Evolutionary conservation across 1,284 basidiomycete species (phyloP).

Genomic region (Neonothopanus nambi): DNA sequence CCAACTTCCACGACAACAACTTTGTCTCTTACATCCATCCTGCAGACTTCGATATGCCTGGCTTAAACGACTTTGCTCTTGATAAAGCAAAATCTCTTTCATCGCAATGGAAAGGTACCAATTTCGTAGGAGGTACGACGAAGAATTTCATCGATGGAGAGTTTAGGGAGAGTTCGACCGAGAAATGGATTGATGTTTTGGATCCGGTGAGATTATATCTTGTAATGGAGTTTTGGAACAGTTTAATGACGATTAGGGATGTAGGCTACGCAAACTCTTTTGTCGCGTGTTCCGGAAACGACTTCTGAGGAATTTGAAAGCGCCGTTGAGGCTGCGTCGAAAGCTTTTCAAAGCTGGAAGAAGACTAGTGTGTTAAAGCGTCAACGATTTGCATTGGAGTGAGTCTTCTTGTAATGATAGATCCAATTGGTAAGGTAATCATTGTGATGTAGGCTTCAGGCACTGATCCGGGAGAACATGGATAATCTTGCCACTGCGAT

Average conservation of each 20-base stretch:
- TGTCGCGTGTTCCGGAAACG: slow-evolving; percentile 7
- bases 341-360: slow-evolving; percentile 8
- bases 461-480: slow-evolving; percentile 8
- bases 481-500: slow-evolving; percentile 10
- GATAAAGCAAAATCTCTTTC: slow-evolving; percentile 8
- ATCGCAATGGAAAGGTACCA: slow-evolving; percentile 8
- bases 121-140: slow-evolving; percentile 3
- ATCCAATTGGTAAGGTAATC: background rate
- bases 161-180: slow-evolving; percentile 4
- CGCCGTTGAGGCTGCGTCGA: slow-evolving; percentile 9
- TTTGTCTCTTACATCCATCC: background rate
- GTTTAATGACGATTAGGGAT: background rate
- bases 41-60: background rate
- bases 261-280: slow-evolving; percentile 5
- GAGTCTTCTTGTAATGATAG: background rate
- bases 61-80: slow-evolving; percentile 1
- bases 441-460: background rate
- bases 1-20: no score
- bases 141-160: slow-evolving; percentile 12
- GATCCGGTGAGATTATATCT: background rate
- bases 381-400: slow-evolving; percentile 9
- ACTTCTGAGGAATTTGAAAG: slow-evolving; percentile 11
- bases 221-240: background rate
- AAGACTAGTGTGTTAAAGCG: slow-evolving; percentile 8
- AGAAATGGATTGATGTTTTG: slow-evolving; percentile 9